phyloP scores from a whole-genome alignment of 306 rosid species.

The Vicia faba region DNA sequence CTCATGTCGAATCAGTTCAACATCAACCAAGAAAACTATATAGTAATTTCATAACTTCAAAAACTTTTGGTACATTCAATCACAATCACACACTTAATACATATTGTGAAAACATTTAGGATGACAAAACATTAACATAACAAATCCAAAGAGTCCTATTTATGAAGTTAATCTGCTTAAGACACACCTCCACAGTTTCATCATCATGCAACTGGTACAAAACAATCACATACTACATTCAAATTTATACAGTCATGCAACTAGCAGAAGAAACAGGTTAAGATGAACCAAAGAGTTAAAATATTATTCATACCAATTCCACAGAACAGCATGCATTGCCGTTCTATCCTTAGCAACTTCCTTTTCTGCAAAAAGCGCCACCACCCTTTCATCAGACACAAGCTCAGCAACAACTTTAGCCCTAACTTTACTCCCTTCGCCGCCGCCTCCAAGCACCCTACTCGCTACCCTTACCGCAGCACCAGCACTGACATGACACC shows the following conservation, averaged over 20 bases:
- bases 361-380: constrained; percentile 70
- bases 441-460: constrained; percentile 60
- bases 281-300: constrained; percentile 9
- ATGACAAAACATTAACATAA: constrained; percentile 1
- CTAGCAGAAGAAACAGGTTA: constrained; percentile 21
- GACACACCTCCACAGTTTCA: neutral
- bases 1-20: neutral
- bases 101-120: neutral
- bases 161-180: no score
- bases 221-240: constrained; percentile 9
- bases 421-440: constrained; percentile 65
- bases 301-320: constrained; percentile 74
- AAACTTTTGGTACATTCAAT: neutral
- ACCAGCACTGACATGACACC: constrained; percentile 85
- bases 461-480: constrained; percentile 82
- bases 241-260: constrained; percentile 14
- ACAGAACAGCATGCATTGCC: constrained; percentile 82
- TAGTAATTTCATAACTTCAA: constrained; percentile 16
- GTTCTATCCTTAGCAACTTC: constrained; percentile 61
- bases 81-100: neutral
- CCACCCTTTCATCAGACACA: constrained; percentile 83
- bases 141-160: constrained; percentile 1
- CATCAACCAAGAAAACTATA: constrained; percentile 11
- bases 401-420: constrained; percentile 87
- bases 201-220: constrained; percentile 1